These are phyloP conservation scores for Colletotrichum lini DNA, from an alignment of 2,329 filamentous ascomycete species.

Conservation along the genomic window DNA sequence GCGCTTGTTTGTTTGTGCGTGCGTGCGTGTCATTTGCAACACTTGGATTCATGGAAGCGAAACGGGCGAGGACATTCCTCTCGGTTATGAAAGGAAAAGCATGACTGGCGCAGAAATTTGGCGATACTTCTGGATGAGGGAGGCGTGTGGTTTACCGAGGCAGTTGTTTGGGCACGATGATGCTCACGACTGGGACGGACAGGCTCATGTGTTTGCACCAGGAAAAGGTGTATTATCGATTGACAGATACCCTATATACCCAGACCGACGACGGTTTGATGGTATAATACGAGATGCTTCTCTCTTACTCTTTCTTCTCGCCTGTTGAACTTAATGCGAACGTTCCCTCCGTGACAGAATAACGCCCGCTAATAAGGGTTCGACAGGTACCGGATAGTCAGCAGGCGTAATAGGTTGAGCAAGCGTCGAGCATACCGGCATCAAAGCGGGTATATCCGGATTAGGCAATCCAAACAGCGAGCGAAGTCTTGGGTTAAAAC, in stretches of 20 bases:
- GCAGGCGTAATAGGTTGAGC: no score
- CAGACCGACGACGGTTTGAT: conserved; percentile 15
- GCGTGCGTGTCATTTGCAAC: not conserved
- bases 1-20: no score
- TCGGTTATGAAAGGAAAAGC: not conserved
- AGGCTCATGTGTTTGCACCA: conserved; percentile 21
- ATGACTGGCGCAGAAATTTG: conserved; percentile 10
- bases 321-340: not conserved
- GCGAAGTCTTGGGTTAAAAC: not conserved
- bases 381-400: no score
- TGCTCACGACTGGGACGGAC: conserved; percentile 29
- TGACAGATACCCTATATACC: conserved; percentile 39
- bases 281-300: conserved; percentile 24
- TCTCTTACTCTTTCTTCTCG: not conserved
- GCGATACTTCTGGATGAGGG: not conserved
- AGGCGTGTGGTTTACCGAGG: conserved; percentile 25
- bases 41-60: conserved; percentile 11
- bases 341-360: no score
- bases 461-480: not conserved
- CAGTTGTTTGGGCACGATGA: conserved; percentile 5
- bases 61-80: not conserved
- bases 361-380: no score
- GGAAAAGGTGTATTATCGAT: conserved; percentile 10
- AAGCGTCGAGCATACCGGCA: no score
- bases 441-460: not conserved